A percentile compares a stretch with the other conserved stretches of the same genome.
phyloP scores from a whole-genome alignment of 495 filamentous ascomycete species.

The Aspergillus sclerotiicarbonarius region DNA sequence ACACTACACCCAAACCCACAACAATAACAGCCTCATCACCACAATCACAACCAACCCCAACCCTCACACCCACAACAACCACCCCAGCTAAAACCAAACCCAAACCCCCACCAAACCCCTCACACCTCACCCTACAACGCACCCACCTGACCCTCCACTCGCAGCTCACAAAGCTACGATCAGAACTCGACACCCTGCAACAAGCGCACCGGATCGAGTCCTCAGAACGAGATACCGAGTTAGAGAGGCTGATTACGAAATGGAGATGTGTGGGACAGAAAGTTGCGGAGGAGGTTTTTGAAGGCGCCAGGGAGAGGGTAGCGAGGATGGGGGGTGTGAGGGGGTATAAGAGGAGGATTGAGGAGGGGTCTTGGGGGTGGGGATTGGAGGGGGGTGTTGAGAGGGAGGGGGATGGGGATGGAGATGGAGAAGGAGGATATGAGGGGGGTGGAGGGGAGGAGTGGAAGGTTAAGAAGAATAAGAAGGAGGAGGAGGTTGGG shows the following conservation, averaged over 20 bases:
- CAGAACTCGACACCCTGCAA: conserved; percentile 44
- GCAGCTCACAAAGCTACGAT: conserved; percentile 29
- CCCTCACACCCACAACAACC: neutral
- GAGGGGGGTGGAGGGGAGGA: conserved; percentile 25
- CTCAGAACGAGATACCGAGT: conserved; percentile 44
- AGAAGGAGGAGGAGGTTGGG: conserved; percentile 18
- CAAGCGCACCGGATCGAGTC: conserved; percentile 52
- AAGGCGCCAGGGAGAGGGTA: conserved; percentile 40
- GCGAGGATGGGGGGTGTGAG: conserved; percentile 55
- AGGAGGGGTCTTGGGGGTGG: conserved; percentile 15
- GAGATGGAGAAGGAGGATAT: conserved; percentile 27
- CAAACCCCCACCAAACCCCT: conserved; percentile 29
- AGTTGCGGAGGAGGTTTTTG: conserved; percentile 53
- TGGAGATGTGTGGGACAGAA: conserved; percentile 48
- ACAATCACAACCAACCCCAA: neutral
- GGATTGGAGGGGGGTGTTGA: conserved; percentile 16
- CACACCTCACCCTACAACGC: neutral
- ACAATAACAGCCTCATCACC: neutral
- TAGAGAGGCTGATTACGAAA: conserved; percentile 46
- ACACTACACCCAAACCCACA: neutral
- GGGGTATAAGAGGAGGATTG: conserved; percentile 50
- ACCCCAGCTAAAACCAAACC: conserved; percentile 5
- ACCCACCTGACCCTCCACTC: conserved; percentile 28
- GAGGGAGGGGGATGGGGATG: conserved; percentile 29
- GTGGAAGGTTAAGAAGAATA: too few relatives aligned